A percentile compares a stretch with the other conserved stretches of the same genome.
phyloP scores from a whole-genome alignment of 768 basidiomycete species.

The Amanita pallidorosea region DNA sequence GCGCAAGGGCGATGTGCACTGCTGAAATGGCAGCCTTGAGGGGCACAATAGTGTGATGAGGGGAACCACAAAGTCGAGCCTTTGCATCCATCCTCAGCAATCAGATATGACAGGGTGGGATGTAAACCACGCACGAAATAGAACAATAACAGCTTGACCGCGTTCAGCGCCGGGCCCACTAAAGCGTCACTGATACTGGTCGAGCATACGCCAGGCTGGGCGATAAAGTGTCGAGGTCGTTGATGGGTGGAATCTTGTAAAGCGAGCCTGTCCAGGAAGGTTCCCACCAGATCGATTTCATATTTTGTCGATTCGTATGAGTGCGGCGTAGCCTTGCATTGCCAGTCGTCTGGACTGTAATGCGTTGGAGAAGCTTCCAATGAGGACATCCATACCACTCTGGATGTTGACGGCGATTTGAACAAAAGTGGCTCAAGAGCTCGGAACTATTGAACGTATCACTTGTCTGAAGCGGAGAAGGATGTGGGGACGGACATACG shows the following conservation, averaged over 20 bases:
- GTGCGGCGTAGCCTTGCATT: conserved; percentile 45
- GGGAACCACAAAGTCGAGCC: conserved; percentile 62
- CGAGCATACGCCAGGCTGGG: conserved; percentile 60
- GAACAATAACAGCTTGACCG: conserved; percentile 43
- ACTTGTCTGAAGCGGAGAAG: background rate
- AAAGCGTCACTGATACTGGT: conserved; percentile 49
- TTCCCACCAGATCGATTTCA: conserved; percentile 59
- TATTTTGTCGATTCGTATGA: conserved; percentile 71
- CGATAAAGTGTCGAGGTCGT: conserved; percentile 44
- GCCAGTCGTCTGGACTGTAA: conserved; percentile 63
- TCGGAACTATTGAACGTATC: conserved; percentile 40
- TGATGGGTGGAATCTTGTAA: conserved; percentile 14
- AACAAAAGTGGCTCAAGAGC: conserved; percentile 42
- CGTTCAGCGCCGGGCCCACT: conserved; percentile 31
- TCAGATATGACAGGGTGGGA: background rate
- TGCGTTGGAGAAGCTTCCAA: conserved; percentile 43
- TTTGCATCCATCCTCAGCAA: conserved; percentile 19
- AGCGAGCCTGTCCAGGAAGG: conserved; percentile 40
- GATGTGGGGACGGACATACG: conserved; percentile 31
- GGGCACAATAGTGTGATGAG: conserved; percentile 48
- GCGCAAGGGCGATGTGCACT: conserved; percentile 57
- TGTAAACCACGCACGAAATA: conserved; percentile 42
- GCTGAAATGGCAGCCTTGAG: conserved; percentile 60
- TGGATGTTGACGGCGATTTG: conserved; percentile 35
- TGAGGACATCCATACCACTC: conserved; percentile 77